These are phyloP conservation scores for Neofusicoccum parvum DNA, from an alignment of 2,329 filamentous ascomycete genomes.

Conservation along the genomic window DNA sequence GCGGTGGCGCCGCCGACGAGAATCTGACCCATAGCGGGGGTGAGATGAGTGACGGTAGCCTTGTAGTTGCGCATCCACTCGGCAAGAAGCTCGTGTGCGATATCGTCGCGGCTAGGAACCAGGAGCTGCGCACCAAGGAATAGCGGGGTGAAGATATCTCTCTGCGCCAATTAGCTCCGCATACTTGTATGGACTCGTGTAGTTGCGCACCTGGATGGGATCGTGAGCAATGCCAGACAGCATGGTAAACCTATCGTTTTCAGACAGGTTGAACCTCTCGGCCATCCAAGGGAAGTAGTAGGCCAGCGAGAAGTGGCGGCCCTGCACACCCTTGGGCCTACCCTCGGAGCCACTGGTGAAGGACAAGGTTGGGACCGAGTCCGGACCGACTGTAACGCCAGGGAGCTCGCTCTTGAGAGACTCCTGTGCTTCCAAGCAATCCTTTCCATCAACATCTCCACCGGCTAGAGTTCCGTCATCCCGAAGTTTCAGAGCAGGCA, in stretches of 20 bases:
- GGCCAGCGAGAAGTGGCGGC: conserved; percentile 81
- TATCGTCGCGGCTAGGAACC: conserved; percentile 78
- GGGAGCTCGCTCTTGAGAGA: conserved; percentile 60
- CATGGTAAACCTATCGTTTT: conserved; percentile 77
- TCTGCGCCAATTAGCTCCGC: conserved; percentile 22
- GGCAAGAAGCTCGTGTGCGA: conserved; percentile 79
- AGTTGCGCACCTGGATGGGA: conserved; percentile 50
- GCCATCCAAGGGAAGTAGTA: conserved; percentile 96
- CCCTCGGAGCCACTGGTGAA: conserved; percentile 71
- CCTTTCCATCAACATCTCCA: conserved; percentile 65
- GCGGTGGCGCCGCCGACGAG: conserved; percentile 81
- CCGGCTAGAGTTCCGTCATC: conserved; percentile 74
- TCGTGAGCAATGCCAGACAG: conserved; percentile 80
- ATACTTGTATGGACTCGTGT: no score
- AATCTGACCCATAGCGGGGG: conserved; percentile 95
- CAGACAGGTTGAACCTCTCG: conserved; percentile 72
- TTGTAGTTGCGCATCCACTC: conserved; percentile 83
- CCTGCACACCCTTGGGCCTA: conserved; percentile 81
- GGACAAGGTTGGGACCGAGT: conserved; percentile 73
- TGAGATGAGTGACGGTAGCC: conserved; percentile 83
- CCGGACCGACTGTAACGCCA: conserved; percentile 79
- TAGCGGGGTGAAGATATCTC: conserved; percentile 86
- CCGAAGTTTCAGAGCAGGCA: conserved; percentile 72
- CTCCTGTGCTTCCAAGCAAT: conserved; percentile 63
- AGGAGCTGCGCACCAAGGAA: conserved; percentile 81